These are phyloP conservation scores for Parasarocladium wereldwijsianum DNA, from an alignment of 2,329 filamentous ascomycete genomes.

Conservation along the genomic window DNA sequence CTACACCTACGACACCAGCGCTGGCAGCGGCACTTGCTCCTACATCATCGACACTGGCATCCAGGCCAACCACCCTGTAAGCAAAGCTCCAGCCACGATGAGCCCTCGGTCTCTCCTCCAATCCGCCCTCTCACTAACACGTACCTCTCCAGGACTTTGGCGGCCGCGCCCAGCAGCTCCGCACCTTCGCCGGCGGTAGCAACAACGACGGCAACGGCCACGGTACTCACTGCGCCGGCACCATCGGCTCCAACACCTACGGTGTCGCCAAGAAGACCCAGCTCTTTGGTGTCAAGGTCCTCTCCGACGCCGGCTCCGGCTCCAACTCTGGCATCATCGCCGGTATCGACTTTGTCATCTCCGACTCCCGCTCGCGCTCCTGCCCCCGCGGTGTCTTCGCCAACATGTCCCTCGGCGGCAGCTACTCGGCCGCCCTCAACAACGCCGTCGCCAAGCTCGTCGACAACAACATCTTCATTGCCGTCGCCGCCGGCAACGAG, in stretches of 20 bases:
- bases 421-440: slow-evolving; percentile 29
- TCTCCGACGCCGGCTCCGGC: slow-evolving; percentile 21
- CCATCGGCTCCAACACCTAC: slow-evolving; percentile 24
- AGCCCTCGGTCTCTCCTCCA: slow-evolving; percentile 9
- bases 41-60: slow-evolving; percentile 33
- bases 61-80: slow-evolving; percentile 17
- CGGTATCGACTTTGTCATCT: slow-evolving; percentile 26
- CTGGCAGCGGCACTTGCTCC: slow-evolving; percentile 23
- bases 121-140: slow-evolving; percentile 1
- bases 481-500: slow-evolving; percentile 40
- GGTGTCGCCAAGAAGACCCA: slow-evolving; percentile 30
- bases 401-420: slow-evolving; percentile 41
- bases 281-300: slow-evolving; percentile 30
- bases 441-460: slow-evolving; percentile 27
- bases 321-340: slow-evolving; percentile 25
- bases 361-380: slow-evolving; percentile 17
- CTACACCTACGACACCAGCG: slow-evolving; percentile 22
- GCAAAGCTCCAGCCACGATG: slow-evolving; percentile 5
- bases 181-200: slow-evolving; percentile 21
- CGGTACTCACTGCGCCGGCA: slow-evolving; percentile 32
- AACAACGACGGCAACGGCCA: slow-evolving; percentile 28
- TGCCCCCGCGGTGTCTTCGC: slow-evolving; percentile 30
- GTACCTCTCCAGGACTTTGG: slow-evolving; percentile 19
- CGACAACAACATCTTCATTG: slow-evolving; percentile 30
- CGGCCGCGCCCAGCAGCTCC: slow-evolving; percentile 23